phyloP scores from a whole-genome alignment of 1,284 basidiomycete species.

The Sparassis latifolia region DNA sequence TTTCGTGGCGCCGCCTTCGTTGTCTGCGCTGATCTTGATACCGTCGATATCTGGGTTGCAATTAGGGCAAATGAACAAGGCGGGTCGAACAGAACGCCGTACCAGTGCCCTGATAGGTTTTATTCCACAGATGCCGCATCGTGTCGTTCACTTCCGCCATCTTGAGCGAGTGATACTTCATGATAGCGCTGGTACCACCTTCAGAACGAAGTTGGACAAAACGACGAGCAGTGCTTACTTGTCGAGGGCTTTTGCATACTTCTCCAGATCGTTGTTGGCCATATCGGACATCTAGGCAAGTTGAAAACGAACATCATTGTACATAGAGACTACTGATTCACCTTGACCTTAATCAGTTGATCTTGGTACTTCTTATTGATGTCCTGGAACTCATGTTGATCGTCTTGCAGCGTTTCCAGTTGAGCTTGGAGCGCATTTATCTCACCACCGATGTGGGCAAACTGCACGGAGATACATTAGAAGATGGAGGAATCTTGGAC shows the following conservation, averaged over 20 bases:
- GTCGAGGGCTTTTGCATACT: conserved; percentile 94
- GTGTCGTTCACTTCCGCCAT: conserved; percentile 99
- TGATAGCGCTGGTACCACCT: conserved; percentile 72
- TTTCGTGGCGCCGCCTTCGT: conserved; percentile 78
- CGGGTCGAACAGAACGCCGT: conserved; percentile 12
- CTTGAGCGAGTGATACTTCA: conserved; percentile 97
- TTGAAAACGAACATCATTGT: conserved; percentile 1
- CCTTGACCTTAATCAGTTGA: conserved; percentile 94
- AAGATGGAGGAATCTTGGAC: conserved; percentile 5
- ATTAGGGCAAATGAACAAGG: background rate
- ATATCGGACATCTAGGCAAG: conserved; percentile 78
- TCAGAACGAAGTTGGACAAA: background rate
- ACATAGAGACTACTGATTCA: conserved; percentile 21
- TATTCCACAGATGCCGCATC: conserved; percentile 95
- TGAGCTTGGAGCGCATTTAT: conserved; percentile 72
- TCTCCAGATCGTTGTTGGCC: conserved; percentile 93
- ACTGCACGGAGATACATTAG: conserved; percentile 37
- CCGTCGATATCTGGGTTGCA: conserved; percentile 83
- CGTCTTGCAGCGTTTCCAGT: conserved; percentile 60
- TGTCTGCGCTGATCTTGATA: conserved; percentile 92
- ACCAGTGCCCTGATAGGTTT: conserved; percentile 99
- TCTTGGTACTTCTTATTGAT: conserved; percentile 83
- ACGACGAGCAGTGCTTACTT: conserved; percentile 50
- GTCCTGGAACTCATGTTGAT: conserved; percentile 85
- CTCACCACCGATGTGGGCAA: conserved; percentile 77